Conservation (phyloP, 2,329 filamentous ascomycete genomes). For the Ramularia endophylla region DNA sequence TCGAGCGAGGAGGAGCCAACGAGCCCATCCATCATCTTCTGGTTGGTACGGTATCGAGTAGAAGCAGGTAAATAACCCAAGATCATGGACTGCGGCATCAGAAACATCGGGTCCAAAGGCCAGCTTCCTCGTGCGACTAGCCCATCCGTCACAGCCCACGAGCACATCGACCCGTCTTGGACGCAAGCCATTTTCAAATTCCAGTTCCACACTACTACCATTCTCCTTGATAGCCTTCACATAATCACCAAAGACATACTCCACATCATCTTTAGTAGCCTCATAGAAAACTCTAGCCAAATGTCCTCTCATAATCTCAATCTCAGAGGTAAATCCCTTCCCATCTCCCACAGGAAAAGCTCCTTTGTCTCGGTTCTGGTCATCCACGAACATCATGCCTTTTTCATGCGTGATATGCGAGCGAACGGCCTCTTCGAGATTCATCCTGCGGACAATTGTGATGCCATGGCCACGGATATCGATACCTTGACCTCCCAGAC, state of each 20-base stretch:
- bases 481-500: constrained; percentile 24
- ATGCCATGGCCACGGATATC: constrained; percentile 26
- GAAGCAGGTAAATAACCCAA: constrained; percentile 23
- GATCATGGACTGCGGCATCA: constrained; percentile 11
- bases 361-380: constrained; percentile 15
- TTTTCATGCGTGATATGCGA: constrained; percentile 17
- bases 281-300: constrained; percentile 41
- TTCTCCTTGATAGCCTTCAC: constrained; percentile 13
- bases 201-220: constrained; percentile 6
- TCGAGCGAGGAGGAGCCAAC: constrained; percentile 24
- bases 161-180: constrained; percentile 22
- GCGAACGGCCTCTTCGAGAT: constrained; percentile 19
- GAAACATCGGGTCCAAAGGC: constrained; percentile 16
- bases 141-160: constrained; percentile 26
- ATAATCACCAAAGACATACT: constrained; percentile 20
- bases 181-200: constrained; percentile 4
- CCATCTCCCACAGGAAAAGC: constrained; percentile 21
- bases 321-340: constrained; percentile 40
- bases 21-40: constrained; percentile 23
- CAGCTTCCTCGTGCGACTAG: constrained; percentile 22
- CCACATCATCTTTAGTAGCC: constrained; percentile 17
- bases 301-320: constrained; percentile 52
- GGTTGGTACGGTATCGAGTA: constrained; percentile 21
- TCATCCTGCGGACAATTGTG: constrained; percentile 23
- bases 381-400: constrained; percentile 23